Evolutionary conservation across 2,329 filamentous ascomycete species (phyloP), one percentile per base, ranked within the genome.

Genomic region (Aureobasidium sp.): DNA sequence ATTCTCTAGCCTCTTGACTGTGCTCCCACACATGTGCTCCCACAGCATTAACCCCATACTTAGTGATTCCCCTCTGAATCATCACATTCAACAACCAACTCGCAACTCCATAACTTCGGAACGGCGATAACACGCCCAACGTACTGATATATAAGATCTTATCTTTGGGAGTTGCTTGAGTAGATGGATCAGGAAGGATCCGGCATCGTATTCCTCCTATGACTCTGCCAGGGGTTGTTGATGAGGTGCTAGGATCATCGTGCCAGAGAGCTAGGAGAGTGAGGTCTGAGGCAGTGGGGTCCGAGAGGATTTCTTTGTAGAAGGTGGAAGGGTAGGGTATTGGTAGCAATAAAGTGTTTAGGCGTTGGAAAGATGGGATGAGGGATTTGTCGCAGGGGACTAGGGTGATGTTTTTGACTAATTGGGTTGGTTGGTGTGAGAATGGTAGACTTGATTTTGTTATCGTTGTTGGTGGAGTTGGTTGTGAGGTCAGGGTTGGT

Each of bases 11-110:
- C 53, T 85, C 83, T 21, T 78, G 75, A 61, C 87, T 87, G 25
- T 78, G 79, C 66, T 85, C 83, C 78, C 86, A 86, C 0, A 86
- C 84, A 70, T 87, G 85, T 11, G 85, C 85, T 2, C 81, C 83
- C 25, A 86, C 78, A 15, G 73, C 76, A 13, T 71, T 72, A 32
- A 82, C 78, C 30, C 78, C 77, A 64, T 84, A 80, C 61, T 79
- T 73, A 32, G 76, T 74, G 3, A 80, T 75, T 10, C 71, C 73
- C 5, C 65, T 67, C 25, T 62, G 63, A 11, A 67, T 66, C 11
- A 80, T 65, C 2, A 65, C 65, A 5, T 74, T 68, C 8, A 87
- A 73, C 30, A 87, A 72, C 21, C 80, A 77, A 11, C 80, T 76
- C 3, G 84, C 85, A 29, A 87, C 77, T 0, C 84, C 84, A 62